Percentiles rank a stretch among this genome's conserved stretches.
Evolutionary conservation across 495 filamentous ascomycete genomes (phyloP).

Genomic region (Aspergillus panamensis): DNA sequence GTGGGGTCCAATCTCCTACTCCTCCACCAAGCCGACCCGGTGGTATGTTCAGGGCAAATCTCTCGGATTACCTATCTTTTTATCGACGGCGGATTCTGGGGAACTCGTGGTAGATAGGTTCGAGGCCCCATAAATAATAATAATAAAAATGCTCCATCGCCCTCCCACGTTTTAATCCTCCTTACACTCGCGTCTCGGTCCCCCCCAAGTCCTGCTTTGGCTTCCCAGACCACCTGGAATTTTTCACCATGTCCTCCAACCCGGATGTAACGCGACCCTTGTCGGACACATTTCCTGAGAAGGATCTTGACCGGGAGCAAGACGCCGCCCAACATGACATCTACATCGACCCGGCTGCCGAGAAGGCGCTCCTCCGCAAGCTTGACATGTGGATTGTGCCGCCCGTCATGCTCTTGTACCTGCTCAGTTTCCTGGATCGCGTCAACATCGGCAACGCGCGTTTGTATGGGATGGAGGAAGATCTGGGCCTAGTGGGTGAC

Average conservation of each 20-base stretch:
- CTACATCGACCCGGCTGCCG: conserved; percentile 15
- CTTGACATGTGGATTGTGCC: conserved; percentile 45
- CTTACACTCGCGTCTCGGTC: neutral
- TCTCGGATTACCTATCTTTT: too few relatives aligned
- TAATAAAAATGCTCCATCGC: neutral
- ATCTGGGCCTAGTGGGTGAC: conserved; percentile 9
- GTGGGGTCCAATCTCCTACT: neutral
- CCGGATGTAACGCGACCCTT: neutral
- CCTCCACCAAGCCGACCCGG: neutral
- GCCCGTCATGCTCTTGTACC: conserved; percentile 47
- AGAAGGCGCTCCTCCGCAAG: conserved; percentile 25
- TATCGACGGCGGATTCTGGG: conserved; percentile 1
- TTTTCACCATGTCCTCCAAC: conserved; percentile 2
- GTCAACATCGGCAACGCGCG: conserved; percentile 38
- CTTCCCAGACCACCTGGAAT: too few relatives aligned
- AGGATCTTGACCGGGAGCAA: conserved; percentile 1
- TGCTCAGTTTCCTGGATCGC: conserved; percentile 45
- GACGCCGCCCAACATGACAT: conserved; percentile 9
- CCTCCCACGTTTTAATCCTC: neutral
- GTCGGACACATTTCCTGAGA: conserved; percentile 2
- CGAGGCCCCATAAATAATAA: too few relatives aligned
- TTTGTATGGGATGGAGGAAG: conserved; percentile 9
- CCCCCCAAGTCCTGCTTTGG: too few relatives aligned
- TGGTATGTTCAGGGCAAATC: too few relatives aligned
- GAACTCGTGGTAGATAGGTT: neutral